These are phyloP conservation scores for Solanum tarijense DNA, from an alignment of 257 asterid species.

Conservation along the genomic window DNA sequence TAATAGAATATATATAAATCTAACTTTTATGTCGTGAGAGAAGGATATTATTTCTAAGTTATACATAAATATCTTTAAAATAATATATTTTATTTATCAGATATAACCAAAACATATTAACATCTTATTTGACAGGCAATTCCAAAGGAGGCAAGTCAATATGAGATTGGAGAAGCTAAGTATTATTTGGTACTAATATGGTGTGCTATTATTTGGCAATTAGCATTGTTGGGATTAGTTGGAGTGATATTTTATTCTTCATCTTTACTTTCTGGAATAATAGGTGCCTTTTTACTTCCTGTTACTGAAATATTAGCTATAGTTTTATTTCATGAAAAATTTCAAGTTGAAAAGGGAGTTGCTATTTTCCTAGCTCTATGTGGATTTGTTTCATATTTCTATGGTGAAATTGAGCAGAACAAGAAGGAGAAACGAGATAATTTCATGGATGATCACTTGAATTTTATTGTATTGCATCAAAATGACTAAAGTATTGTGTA, in stretches of 20 bases:
- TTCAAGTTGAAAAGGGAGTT: neutral
- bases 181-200: neutral
- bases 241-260: neutral
- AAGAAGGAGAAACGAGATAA: neutral
- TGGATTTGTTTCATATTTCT: neutral
- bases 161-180: neutral
- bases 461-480: neutral
- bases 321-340: neutral
- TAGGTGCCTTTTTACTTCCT: neutral
- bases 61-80: too few relatives aligned
- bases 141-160: neutral
- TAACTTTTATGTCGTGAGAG: too few relatives aligned
- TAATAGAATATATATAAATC: too few relatives aligned
- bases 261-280: neutral
- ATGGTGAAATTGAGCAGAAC: neutral
- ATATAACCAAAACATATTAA: neutral
- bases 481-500: neutral
- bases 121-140: neutral
- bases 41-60: too few relatives aligned
- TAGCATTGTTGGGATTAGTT: constrained; percentile 12
- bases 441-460: neutral
- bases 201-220: neutral
- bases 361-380: neutral
- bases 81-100: too few relatives aligned
- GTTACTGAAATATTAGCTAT: neutral